These are phyloP conservation scores for Pseudogymnoascus sp. DNA, from an alignment of 2,329 filamentous ascomycete species.

Conservation along the genomic window DNA sequence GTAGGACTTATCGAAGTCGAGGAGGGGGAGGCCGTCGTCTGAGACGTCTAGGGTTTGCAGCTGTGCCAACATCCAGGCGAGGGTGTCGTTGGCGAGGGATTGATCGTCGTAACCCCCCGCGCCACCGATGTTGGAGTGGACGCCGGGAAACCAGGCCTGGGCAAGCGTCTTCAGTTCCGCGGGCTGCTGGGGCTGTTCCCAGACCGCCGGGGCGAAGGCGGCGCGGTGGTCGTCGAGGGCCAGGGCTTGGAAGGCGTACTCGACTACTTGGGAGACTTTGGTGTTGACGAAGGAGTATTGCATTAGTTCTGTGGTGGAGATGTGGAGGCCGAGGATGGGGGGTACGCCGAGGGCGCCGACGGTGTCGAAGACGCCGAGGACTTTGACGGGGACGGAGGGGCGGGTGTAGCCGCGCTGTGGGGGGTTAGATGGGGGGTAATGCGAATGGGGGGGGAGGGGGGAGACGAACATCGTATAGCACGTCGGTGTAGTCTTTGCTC, in stretches of 20 bases:
- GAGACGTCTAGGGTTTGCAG: conserved; percentile 17
- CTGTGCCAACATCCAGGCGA: conserved; percentile 42
- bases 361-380: conserved; percentile 44
- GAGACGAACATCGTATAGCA: not conserved
- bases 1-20: conserved; percentile 29
- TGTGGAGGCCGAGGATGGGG: conserved; percentile 30
- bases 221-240: conserved; percentile 41
- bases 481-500: not conserved
- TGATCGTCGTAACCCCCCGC: conserved; percentile 38
- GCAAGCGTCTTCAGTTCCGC: conserved; percentile 29
- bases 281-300: conserved; percentile 37
- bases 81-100: conserved; percentile 39
- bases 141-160: conserved; percentile 41
- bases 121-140: conserved; percentile 41
- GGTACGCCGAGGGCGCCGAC: conserved; percentile 40
- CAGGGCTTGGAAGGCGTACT: conserved; percentile 43
- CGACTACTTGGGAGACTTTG: conserved; percentile 34
- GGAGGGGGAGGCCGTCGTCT: conserved; percentile 22
- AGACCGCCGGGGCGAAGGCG: conserved; percentile 34
- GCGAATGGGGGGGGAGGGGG: not conserved
- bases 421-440: not conserved
- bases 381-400: conserved; percentile 34
- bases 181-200: conserved; percentile 24
- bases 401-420: not conserved
- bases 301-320: conserved; percentile 16